Conservation (phyloP, 2,329 filamentous ascomycete species). For the Phaeomoniella chlamydospora region DNA sequence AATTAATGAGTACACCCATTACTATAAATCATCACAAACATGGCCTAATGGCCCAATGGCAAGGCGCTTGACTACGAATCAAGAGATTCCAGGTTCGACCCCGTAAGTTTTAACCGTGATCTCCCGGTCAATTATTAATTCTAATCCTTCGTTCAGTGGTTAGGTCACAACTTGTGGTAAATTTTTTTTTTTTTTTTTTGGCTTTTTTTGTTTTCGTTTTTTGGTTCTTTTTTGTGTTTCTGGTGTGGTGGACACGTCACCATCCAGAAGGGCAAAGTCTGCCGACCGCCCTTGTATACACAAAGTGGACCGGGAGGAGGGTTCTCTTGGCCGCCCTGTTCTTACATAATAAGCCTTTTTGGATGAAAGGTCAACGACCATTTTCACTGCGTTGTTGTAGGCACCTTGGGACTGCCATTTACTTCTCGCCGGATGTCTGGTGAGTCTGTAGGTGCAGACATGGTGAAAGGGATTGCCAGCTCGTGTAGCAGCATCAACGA, state of each 20-base stretch:
- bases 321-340: not conserved
- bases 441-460: too few species aligned
- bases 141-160: not conserved
- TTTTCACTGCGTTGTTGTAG: not conserved
- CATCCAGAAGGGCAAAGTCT: not conserved
- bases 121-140: not conserved
- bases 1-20: not conserved
- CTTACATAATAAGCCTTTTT: not conserved
- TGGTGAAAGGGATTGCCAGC: too few species aligned
- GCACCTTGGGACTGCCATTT: not conserved
- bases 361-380: not conserved
- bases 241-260: not conserved
- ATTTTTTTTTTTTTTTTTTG: not conserved
- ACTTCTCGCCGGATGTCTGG: too few species aligned
- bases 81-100: constrained; percentile 37
- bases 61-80: constrained; percentile 39
- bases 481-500: too few species aligned
- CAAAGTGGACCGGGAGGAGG: not conserved
- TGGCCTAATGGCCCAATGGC: constrained; percentile 26
- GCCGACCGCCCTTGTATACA: not conserved
- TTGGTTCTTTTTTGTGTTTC: constrained; percentile 1
- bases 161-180: not conserved
- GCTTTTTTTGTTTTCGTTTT: constrained; percentile 1
- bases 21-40: not conserved
- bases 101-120: not conserved